Percentiles rank a stretch among this genome's conserved stretches.
Evolutionary conservation across 805 yeast genomes (phyloP).

Genomic region (Peterozyma toletana): DNA sequence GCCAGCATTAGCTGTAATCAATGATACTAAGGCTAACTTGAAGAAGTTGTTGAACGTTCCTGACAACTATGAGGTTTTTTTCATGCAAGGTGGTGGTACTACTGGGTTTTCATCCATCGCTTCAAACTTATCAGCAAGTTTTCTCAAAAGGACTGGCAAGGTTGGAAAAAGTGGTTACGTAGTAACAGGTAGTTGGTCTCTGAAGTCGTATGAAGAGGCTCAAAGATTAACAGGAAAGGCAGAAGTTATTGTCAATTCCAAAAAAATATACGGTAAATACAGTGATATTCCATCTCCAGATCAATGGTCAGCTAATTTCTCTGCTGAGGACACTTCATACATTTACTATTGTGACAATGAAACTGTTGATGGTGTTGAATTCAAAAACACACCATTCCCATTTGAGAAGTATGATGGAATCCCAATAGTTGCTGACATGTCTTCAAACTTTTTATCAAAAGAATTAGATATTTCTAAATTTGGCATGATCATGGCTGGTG

Average conservation of each 20-base stretch:
- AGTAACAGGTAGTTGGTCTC: constrained; percentile 92
- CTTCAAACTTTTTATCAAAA: constrained; percentile 84
- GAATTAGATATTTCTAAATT: constrained; percentile 74
- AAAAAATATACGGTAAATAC: constrained; percentile 48
- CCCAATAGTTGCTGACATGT: constrained; percentile 89
- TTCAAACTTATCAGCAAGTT: constrained; percentile 72
- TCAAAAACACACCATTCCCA: constrained; percentile 38
- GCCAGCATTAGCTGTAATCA: constrained; percentile 71
- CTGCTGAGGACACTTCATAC: constrained; percentile 66
- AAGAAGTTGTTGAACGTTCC: constrained; percentile 66
- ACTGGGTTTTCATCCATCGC: constrained; percentile 88
- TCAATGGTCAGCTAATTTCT: constrained; percentile 49
- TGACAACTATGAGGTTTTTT: constrained; percentile 89
- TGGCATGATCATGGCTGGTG: constrained; percentile 94
- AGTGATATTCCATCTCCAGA: constrained; percentile 59
- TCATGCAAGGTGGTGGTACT: constrained; percentile 98
- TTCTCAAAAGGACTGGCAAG: constrained; percentile 57
- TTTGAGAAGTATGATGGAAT: constrained; percentile 54
- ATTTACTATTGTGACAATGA: constrained; percentile 94
- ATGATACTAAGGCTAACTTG: constrained; percentile 66
- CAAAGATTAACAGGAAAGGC: constrained; percentile 71
- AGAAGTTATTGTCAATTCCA: constrained; percentile 62
- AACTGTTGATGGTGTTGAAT: constrained; percentile 94
- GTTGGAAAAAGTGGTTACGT: constrained; percentile 80
- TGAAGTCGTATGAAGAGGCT: constrained; percentile 85